Base-by-base conservation (phyloP, 163 green algal species). In the Smithsoniella earleae region DNA sequence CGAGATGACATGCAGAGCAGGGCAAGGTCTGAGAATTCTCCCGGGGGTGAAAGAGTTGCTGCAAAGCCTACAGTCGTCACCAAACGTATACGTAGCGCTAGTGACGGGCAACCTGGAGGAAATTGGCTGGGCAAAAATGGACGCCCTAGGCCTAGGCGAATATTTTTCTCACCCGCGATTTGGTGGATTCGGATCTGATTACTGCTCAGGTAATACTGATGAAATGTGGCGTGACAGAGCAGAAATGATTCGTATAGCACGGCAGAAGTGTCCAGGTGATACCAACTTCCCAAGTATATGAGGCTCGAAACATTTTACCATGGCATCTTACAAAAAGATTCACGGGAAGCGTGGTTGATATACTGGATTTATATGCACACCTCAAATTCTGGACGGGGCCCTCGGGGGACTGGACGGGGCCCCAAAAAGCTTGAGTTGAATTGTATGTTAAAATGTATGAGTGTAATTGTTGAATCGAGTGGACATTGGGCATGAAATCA, bases 111-210 rank as follows among this genome's bases (percentile, higher is more conserved):
- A 97, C 81, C 84, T 97, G 36, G 83, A 95, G 74, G 84, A 85
- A 2, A 95, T 97, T 66, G 91, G 87, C 2, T 95, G 89, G 89
- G 79, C 77, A 45, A 97, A 97, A 76, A 96, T 97, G 91, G 40
- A 82, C 37, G 84, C 84, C 0, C 77, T 97, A 34, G 89, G 89
- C 2, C 74, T 97, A 0, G 64, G 83, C 16, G 46, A 86, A 44
- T 81, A 91, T 5, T 97, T 97, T 82, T 88, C 58, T 2, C 30
- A 77, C 16, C 87, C 89, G 3, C 76, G 75, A 16, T 94, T 90
- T 79, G 91, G 92, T 30, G 91, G 92, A 20, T 97, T 97, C 83
- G 89, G 90, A 13, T 88, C 72, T 36, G 91, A 96, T 69, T 87
- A 83, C 74, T 96, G 90, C 83, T 82, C 62, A 76, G 87, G 83